These are phyloP conservation scores for Phytophthora colocasiae DNA, from an alignment of 352 stramenopile species.

Conservation along the genomic window DNA sequence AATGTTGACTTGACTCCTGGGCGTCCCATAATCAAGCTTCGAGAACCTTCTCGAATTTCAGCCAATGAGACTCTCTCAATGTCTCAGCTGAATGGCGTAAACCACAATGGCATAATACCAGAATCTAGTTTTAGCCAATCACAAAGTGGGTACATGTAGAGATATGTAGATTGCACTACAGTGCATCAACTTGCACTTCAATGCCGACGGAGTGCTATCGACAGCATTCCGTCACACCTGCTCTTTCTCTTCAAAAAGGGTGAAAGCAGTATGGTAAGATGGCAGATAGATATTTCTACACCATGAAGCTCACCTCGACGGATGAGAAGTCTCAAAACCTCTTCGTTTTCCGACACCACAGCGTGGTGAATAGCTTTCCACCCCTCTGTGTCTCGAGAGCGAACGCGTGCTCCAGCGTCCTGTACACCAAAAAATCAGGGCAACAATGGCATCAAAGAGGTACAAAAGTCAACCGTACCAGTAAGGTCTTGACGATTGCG, in stretches of 20 bases:
- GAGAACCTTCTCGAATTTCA: too few species aligned
- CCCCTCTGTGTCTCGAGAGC: conserved; percentile 60
- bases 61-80: too few species aligned
- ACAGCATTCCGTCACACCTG: too few species aligned
- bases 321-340: conserved; percentile 62
- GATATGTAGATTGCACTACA: too few species aligned
- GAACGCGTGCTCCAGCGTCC: conserved; percentile 66
- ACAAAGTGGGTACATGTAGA: too few species aligned
- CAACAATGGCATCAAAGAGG: background rate
- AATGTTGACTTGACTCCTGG: too few species aligned
- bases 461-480: conserved; percentile 40
- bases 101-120: too few species aligned
- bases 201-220: too few species aligned
- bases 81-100: too few species aligned
- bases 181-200: too few species aligned
- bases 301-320: conserved; percentile 35
- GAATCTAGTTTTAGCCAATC: too few species aligned
- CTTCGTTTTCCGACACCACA: conserved; percentile 67
- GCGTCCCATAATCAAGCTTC: too few species aligned
- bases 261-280: conserved; percentile 2
- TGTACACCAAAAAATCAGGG: conserved; percentile 17
- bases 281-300: background rate
- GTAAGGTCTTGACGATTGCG: conserved; percentile 57
- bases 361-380: conserved; percentile 78
- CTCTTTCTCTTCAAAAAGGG: conserved; percentile 53